Percentiles rank a stretch among this genome's conserved stretches.
These are phyloP conservation scores for Colletotrichum camelliae DNA, from an alignment of 2,329 filamentous ascomycete genomes.

Conservation along the genomic window DNA sequence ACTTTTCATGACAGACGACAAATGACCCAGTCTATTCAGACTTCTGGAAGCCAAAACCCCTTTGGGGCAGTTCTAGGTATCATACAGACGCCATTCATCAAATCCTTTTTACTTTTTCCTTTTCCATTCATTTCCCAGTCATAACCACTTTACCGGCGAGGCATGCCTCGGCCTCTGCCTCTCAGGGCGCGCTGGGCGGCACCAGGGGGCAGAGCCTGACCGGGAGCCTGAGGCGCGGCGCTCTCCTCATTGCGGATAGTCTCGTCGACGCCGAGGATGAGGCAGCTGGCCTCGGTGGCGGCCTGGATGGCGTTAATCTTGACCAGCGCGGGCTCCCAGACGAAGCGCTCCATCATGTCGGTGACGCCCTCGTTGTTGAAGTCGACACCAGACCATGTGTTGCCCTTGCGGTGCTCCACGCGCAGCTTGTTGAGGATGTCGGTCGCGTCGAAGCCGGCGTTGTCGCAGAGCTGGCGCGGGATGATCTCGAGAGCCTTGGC, in stretches of 20 bases:
- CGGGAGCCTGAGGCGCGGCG: slow-evolving; percentile 79
- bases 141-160: slow-evolving; percentile 65
- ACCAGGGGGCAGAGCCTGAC: slow-evolving; percentile 75
- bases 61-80: slow-evolving; percentile 23
- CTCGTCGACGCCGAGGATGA: slow-evolving; percentile 97
- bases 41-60: slow-evolving; percentile 19
- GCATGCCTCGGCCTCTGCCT: slow-evolving; percentile 87
- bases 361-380: slow-evolving; percentile 90
- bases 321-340: slow-evolving; percentile 95
- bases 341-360: slow-evolving; percentile 94
- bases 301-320: slow-evolving; percentile 98
- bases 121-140: slow-evolving; percentile 24
- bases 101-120: slow-evolving; percentile 18
- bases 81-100: slow-evolving; percentile 25
- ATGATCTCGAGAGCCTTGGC: slow-evolving; percentile 97
- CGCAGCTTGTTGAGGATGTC: slow-evolving; percentile 96
- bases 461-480: slow-evolving; percentile 96
- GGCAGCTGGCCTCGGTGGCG: slow-evolving; percentile 90
- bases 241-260: slow-evolving; percentile 99
- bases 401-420: slow-evolving; percentile 94
- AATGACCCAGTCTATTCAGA: slow-evolving; percentile 24
- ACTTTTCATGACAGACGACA: slow-evolving; percentile 7
- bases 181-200: slow-evolving; percentile 89
- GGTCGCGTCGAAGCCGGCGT: slow-evolving; percentile 96
- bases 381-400: slow-evolving; percentile 94